Conservation (phyloP, 257 asterid species). For the Solanum neorickii region DNA sequence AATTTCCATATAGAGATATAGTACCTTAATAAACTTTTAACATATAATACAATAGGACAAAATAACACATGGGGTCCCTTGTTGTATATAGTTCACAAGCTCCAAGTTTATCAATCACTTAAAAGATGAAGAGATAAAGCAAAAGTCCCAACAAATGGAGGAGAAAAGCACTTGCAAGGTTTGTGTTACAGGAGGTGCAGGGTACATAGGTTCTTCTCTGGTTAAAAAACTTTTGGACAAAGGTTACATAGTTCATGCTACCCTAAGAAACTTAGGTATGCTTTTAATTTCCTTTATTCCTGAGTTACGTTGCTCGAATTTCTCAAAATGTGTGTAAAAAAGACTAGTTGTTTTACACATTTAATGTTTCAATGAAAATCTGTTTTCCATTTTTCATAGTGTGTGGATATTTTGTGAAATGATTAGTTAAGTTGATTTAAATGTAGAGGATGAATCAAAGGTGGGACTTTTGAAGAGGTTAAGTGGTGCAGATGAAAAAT, state of each 20-base stretch:
- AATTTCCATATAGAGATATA: too few species aligned
- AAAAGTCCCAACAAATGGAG: neutral
- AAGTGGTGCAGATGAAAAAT: slow-evolving; percentile 21
- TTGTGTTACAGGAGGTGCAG: slow-evolving; percentile 63
- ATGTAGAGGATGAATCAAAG: slow-evolving; percentile 43
- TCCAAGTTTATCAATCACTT: neutral
- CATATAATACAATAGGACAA: neutral
- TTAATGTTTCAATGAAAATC: too few species aligned
- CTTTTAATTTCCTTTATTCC: neutral
- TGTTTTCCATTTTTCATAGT: too few species aligned
- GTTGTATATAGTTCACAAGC: neutral
- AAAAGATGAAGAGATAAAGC: neutral
- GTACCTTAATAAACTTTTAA: too few species aligned
- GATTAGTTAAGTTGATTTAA: neutral
- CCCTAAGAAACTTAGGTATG: slow-evolving; percentile 39
- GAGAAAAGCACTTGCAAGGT: slow-evolving; percentile 18
- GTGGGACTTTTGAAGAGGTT: slow-evolving; percentile 45
- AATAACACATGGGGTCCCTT: neutral
- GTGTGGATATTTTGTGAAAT: neutral
- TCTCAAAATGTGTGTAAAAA: too few species aligned
- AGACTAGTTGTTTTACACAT: too few species aligned
- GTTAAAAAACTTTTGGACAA: slow-evolving; percentile 29
- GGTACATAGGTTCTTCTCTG: slow-evolving; percentile 51
- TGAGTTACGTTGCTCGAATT: neutral
- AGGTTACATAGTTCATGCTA: slow-evolving; percentile 61